Conservation (phyloP, 768 basidiomycete genomes). For the Lentinula aciculospora region DNA sequence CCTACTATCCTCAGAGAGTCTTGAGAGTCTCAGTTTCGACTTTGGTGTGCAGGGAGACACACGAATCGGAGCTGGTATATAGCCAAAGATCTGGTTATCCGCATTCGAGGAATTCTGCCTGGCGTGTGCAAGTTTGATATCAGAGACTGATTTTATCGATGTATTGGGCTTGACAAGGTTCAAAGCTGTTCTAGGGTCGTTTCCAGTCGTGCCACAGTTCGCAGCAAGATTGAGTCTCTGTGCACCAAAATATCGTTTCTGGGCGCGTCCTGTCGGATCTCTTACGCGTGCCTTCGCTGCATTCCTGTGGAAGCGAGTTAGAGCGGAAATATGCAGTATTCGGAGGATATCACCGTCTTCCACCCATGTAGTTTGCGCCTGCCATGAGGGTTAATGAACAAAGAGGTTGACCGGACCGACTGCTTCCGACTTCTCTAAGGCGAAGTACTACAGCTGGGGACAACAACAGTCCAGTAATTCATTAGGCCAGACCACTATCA, state of each 20-base stretch:
- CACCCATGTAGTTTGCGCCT: slow-evolving; percentile 77
- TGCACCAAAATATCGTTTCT: slow-evolving; percentile 57
- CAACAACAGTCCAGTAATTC: no score
- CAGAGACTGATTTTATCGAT: slow-evolving; percentile 3
- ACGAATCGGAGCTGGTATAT: slow-evolving; percentile 22
- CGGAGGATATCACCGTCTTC: no score
- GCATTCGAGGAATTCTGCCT: slow-evolving; percentile 2
- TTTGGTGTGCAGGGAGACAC: slow-evolving; percentile 17
- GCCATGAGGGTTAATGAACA: no score
- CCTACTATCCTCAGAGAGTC: not conserved
- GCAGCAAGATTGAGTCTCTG: slow-evolving; percentile 45
- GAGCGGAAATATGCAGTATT: no score
- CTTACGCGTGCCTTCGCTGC: slow-evolving; percentile 51
- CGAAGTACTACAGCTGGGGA: no score
- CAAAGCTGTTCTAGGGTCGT: not conserved
- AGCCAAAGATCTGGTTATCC: slow-evolving; percentile 9
- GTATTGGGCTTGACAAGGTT: no score
- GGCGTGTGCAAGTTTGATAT: slow-evolving; percentile 19
- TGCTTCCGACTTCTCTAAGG: no score
- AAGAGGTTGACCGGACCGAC: no score
- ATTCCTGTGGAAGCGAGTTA: slow-evolving; percentile 34
- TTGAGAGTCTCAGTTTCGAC: not conserved
- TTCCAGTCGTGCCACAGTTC: not conserved
- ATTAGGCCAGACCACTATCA: no score
- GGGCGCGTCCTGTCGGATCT: slow-evolving; percentile 47